Base-by-base conservation (phyloP, 805 yeast genomes). In the Starmerella davenportii region DNA sequence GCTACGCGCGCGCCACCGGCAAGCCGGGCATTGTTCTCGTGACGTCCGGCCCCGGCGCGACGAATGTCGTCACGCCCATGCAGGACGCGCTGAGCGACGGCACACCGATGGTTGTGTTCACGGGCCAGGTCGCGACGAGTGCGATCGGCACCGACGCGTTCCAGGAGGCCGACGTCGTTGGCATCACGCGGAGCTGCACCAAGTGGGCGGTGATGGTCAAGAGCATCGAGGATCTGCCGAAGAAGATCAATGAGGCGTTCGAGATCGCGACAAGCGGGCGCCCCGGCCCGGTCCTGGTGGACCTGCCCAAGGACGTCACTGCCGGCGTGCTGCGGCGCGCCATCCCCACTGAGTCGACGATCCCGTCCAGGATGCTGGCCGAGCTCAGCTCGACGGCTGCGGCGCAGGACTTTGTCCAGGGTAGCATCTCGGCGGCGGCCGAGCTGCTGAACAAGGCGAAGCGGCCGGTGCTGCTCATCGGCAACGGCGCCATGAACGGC, bases 121-220 rank as follows among this genome's bases (percentile, higher is more conserved):
- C 95, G 3, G 98, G 98, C 42, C 98, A 90, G 69, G 98, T 90
- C 28, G 80, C 94, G 41, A 90, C 98, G 27, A 63, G 77, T 39
- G 85, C 94, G 33, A 90, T 90, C 51, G 98, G 98, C 54, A 87
- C 96, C 13, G 98, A 90, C 59, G 93, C 96, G 21, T 90, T 90
- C 76, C 98, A 90, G 67, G 98, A 90, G 65, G 98, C 98, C 37
- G 98, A 90, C 56, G 92, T 87, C 38, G 73, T 90, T 35, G 98
- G 96, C 52, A 90, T 90, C 54, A 81, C 96, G 4, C 73, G 98
- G 57, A 76, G 94, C 5, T 90, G 98, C 68, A 84, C 98, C 44
- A 90, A 90, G 61, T 90, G 98, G 98, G 90, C 92, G 56, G 95
- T 85, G 30, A 90, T 90, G 98, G 95, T 90, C 42, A 90, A 82